A percentile compares a stretch with the other conserved stretches of the same genome.
Evolutionary conservation across 2,329 filamentous ascomycete species (phyloP).

Genomic region (Alternaria angustiovoidea): DNA sequence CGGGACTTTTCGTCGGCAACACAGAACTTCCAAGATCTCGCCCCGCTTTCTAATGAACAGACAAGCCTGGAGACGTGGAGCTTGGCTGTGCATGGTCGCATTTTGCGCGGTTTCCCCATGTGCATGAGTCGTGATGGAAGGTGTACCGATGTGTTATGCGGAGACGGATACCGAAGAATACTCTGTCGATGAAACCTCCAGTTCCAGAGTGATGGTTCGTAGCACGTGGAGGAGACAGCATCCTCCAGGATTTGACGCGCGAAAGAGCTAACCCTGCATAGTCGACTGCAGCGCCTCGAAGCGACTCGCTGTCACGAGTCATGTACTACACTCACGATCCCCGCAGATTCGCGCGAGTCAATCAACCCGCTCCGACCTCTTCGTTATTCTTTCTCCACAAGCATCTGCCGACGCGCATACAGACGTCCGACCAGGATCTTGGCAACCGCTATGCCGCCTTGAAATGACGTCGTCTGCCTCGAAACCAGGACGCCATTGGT

Average conservation of each 20-base stretch:
- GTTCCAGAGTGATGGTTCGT: neutral
- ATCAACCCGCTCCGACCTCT: constrained; percentile 7
- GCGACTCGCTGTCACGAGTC: constrained; percentile 1
- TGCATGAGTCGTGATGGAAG: constrained; percentile 2
- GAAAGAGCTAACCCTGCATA: neutral
- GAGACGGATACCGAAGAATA: neutral
- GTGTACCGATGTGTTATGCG: neutral
- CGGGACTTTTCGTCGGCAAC: constrained; percentile 17
- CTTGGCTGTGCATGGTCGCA: constrained; percentile 15
- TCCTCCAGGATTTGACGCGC: neutral
- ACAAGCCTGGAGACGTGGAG: constrained; percentile 2
- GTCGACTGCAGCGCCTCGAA: neutral
- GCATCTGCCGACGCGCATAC: constrained; percentile 23
- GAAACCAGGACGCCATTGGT: constrained; percentile 22
- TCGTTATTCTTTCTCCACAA: constrained; percentile 14
- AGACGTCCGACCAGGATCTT: constrained; percentile 29
- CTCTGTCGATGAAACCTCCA: neutral
- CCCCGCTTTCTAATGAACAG: constrained; percentile 7
- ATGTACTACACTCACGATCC: constrained; percentile 5
- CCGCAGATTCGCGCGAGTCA: constrained; percentile 11
- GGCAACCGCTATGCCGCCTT: constrained; percentile 26
- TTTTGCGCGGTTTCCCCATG: neutral
- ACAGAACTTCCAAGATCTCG: neutral
- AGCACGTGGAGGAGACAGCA: constrained; percentile 4
- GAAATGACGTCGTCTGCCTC: constrained; percentile 11